These are phyloP conservation scores for Xylaria bambusicola DNA, from an alignment of 495 filamentous ascomycete genomes.

Conservation along the genomic window DNA sequence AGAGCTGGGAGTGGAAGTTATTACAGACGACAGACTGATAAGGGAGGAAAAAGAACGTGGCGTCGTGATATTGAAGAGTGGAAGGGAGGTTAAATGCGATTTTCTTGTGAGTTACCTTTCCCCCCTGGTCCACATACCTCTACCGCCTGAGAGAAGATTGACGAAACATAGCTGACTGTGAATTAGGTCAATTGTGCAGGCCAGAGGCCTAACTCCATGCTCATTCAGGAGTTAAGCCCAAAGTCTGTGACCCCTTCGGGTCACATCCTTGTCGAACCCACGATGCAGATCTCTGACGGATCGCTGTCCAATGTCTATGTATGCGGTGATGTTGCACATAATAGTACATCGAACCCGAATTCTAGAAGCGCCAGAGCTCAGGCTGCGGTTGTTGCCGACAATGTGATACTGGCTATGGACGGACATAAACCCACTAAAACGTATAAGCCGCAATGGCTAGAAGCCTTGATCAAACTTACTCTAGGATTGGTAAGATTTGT, in stretches of 20 bases:
- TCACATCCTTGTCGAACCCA: slow-evolving; percentile 55
- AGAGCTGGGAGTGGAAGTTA: slow-evolving; percentile 44
- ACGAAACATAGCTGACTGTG: slow-evolving; percentile 10
- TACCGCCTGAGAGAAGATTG: not conserved
- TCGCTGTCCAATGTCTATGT: slow-evolving; percentile 56
- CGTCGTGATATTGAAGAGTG: slow-evolving; percentile 32
- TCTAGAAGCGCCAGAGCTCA: slow-evolving; percentile 56
- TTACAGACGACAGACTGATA: slow-evolving; percentile 23
- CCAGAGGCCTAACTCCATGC: slow-evolving; percentile 57
- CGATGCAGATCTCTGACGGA: slow-evolving; percentile 56
- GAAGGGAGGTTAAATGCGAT: slow-evolving; percentile 36
- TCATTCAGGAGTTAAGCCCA: slow-evolving; percentile 46
- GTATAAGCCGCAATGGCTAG: slow-evolving; percentile 36
- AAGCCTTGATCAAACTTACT: slow-evolving; percentile 35
- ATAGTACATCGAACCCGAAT: slow-evolving; percentile 54
- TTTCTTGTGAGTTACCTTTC: slow-evolving; percentile 33
- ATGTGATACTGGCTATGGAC: slow-evolving; percentile 52
- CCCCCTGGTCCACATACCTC: not conserved
- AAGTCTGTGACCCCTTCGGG: slow-evolving; percentile 50
- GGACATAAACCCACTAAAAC: slow-evolving; percentile 25
- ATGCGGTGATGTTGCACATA: slow-evolving; percentile 64
- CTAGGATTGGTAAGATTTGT: slow-evolving; percentile 31
- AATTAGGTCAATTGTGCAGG: slow-evolving; percentile 54
- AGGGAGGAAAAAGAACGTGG: slow-evolving; percentile 24
- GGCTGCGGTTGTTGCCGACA: slow-evolving; percentile 53